Evolutionary conservation across 805 yeast genomes (phyloP).

Genomic region (Yarrowia yakushimensis): DNA sequence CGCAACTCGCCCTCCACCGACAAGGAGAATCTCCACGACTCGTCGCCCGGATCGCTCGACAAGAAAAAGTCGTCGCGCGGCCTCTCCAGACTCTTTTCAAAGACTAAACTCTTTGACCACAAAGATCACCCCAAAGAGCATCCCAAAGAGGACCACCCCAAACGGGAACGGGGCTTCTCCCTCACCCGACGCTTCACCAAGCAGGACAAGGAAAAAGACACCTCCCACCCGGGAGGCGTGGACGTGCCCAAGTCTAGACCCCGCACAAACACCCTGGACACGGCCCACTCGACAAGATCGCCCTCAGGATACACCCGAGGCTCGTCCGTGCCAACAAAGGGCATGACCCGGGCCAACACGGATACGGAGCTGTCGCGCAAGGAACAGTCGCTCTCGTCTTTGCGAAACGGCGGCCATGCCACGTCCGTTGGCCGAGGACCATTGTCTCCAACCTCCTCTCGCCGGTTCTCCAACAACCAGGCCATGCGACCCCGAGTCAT

Average conservation of each 20-base stretch:
- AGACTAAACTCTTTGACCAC: conserved; percentile 14
- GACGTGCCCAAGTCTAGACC: conserved; percentile 1
- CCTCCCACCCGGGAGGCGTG: background rate
- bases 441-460: background rate
- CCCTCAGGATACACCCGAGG: conserved; percentile 8
- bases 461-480: background rate
- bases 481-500: conserved; percentile 14
- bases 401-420: conserved; percentile 21
- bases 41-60: conserved; percentile 15
- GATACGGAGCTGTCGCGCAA: conserved; percentile 17
- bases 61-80: conserved; percentile 19
- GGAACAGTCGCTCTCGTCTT: conserved; percentile 8
- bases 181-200: conserved; percentile 20
- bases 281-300: background rate
- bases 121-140: conserved; percentile 2
- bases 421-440: background rate
- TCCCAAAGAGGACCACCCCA: background rate
- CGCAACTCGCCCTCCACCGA: background rate
- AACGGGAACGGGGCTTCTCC: conserved; percentile 12
- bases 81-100: conserved; percentile 20
- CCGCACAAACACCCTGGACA: conserved; percentile 17
- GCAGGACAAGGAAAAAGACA: conserved; percentile 5
- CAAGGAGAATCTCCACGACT: conserved; percentile 4
- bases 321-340: conserved; percentile 10
- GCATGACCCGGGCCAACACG: conserved; percentile 14